A percentile compares a stretch with the other conserved stretches of the same genome.
These are phyloP conservation scores for Symmetrospora coprosmae DNA, from an alignment of 768 basidiomycete genomes.

Conservation along the genomic window DNA sequence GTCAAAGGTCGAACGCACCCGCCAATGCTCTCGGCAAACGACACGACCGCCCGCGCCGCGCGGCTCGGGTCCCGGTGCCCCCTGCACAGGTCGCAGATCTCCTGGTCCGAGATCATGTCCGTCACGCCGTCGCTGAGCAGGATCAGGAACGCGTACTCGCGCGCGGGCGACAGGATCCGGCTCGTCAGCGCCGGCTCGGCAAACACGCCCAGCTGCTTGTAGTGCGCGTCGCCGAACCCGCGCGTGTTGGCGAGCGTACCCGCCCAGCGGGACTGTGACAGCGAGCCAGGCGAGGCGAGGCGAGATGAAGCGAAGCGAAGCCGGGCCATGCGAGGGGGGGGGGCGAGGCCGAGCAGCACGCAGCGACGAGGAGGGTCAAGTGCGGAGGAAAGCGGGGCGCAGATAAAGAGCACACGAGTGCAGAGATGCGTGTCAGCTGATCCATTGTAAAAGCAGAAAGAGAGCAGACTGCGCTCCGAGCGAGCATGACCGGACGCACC, in stretches of 20 bases:
- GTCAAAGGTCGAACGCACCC: slow-evolving; percentile 29
- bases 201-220: slow-evolving; percentile 31
- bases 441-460: background rate
- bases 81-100: slow-evolving; percentile 79
- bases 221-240: slow-evolving; percentile 44
- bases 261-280: slow-evolving; percentile 19
- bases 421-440: background rate
- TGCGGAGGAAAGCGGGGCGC: too few relatives aligned
- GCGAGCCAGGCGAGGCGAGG: background rate
- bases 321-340: too few relatives aligned
- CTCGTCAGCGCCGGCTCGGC: slow-evolving; percentile 28
- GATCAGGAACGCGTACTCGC: slow-evolving; percentile 76
- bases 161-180: slow-evolving; percentile 44
- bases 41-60: slow-evolving; percentile 69
- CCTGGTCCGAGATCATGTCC: slow-evolving; percentile 78
- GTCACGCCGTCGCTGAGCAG: slow-evolving; percentile 89
- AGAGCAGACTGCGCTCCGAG: too few relatives aligned
- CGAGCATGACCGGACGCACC: background rate
- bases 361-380: too few relatives aligned
- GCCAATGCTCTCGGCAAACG: slow-evolving; percentile 61
- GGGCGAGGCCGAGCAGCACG: too few relatives aligned
- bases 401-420: background rate
- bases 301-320: too few relatives aligned
- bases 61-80: slow-evolving; percentile 51
- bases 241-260: slow-evolving; percentile 9